A percentile compares a stretch with the other conserved stretches of the same genome.
These are phyloP conservation scores for Paramecium biaurelia DNA, from an alignment of 73 alveolate genomes.

Conservation along the genomic window DNA sequence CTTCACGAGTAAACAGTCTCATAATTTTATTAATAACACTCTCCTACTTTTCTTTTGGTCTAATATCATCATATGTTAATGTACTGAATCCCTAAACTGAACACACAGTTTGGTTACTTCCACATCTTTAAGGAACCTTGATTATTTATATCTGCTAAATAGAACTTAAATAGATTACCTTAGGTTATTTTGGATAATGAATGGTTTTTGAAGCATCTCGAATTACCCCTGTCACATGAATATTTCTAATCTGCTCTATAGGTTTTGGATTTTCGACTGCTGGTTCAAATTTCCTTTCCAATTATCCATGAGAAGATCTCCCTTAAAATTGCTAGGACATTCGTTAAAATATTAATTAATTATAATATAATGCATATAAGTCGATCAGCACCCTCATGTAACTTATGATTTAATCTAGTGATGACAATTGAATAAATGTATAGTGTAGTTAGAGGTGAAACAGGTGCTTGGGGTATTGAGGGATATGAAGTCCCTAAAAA, in stretches of 20 bases:
- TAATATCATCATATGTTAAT: conserved; percentile 39
- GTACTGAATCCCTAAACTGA: not conserved
- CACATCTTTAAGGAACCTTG: conserved; percentile 1
- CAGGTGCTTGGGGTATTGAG: conserved; percentile 66
- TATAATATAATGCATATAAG: conserved; percentile 6
- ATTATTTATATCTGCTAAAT: not conserved
- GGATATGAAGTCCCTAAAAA: conserved; percentile 65
- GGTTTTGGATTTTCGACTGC: not conserved
- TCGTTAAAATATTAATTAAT: conserved; percentile 20
- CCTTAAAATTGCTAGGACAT: not conserved
- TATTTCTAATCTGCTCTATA: not conserved
- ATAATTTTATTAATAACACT: conserved; percentile 31
- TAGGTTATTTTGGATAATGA: conserved; percentile 22
- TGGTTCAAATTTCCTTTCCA: conserved; percentile 40
- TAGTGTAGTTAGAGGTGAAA: conserved; percentile 48
- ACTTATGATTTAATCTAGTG: conserved; percentile 21
- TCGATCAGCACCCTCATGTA: conserved; percentile 46
- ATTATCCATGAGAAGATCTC: conserved; percentile 8
- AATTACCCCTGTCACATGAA: not conserved
- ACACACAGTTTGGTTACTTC: not conserved
- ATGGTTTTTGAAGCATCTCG: not conserved
- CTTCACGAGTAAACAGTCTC: not conserved
- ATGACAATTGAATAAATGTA: conserved; percentile 62
- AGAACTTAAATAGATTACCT: not conserved
- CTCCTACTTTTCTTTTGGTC: not conserved